Conservation (phyloP, 164 flowering plant genomes). For the Magnolia sinica region DNA sequence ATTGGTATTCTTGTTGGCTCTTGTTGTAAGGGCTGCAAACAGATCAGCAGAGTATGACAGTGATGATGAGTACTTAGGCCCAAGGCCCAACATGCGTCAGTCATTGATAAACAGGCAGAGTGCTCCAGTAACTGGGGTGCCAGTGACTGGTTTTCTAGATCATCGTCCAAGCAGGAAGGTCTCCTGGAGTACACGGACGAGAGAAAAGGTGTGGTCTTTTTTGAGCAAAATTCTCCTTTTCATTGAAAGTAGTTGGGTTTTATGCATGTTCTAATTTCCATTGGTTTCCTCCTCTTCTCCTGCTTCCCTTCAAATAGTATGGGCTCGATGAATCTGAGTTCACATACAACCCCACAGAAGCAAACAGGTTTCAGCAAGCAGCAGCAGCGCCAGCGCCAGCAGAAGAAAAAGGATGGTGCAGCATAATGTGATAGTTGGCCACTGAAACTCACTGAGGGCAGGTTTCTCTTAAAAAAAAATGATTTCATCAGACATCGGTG, state of each 20-base stretch:
- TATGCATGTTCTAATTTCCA: background rate
- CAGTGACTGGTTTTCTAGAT: constrained; percentile 58
- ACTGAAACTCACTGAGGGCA: background rate
- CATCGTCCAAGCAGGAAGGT: constrained; percentile 67
- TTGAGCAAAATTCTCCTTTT: background rate
- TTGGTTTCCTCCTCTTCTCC: background rate
- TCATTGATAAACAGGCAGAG: constrained; percentile 60
- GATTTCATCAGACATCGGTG: background rate
- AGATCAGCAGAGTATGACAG: constrained; percentile 74
- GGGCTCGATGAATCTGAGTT: constrained; percentile 84
- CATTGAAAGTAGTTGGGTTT: background rate
- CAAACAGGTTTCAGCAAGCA: constrained; percentile 56
- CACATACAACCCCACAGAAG: constrained; percentile 72
- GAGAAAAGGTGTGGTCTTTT: constrained; percentile 61
- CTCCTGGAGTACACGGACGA: constrained; percentile 90
- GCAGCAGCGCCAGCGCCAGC: constrained; percentile 38
- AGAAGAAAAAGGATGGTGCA: constrained; percentile 66
- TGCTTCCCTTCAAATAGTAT: constrained; percentile 38
- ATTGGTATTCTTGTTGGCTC: constrained; percentile 59
- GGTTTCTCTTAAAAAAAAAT: background rate
- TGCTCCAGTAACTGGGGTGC: constrained; percentile 58
- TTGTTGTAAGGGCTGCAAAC: constrained; percentile 69
- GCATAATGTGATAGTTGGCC: constrained; percentile 49
- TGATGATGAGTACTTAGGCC: constrained; percentile 66
- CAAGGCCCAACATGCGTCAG: constrained; percentile 50